phyloP scores from a whole-genome alignment of 495 filamentous ascomycete genomes.

The Lichina pygmaea region DNA sequence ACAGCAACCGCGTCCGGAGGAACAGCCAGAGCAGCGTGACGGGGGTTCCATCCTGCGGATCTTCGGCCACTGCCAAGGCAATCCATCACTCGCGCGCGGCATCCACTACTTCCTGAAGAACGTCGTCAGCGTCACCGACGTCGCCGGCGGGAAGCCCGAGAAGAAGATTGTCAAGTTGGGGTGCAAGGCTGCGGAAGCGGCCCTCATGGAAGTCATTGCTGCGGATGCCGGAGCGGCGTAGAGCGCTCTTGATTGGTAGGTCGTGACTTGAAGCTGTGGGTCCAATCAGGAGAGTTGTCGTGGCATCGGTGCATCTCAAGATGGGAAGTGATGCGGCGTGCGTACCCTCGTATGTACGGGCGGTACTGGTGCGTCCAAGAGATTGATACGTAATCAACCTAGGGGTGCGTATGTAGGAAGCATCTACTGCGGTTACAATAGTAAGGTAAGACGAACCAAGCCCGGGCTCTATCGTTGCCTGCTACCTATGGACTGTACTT shows the following conservation, averaged over 20 bases:
- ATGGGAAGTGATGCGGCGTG: too few species aligned
- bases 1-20: constrained; percentile 13
- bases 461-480: too few species aligned
- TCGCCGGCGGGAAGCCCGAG: constrained; percentile 31
- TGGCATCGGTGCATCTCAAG: too few species aligned
- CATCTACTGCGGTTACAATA: too few species aligned
- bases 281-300: too few species aligned
- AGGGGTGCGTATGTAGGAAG: too few species aligned
- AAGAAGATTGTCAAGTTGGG: constrained; percentile 40
- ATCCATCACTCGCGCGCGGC: constrained; percentile 35
- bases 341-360: too few species aligned
- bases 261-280: not conserved
- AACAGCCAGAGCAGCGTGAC: constrained; percentile 11
- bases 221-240: not conserved
- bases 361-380: too few species aligned
- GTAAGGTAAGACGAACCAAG: too few species aligned
- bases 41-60: constrained; percentile 31
- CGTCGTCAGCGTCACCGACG: constrained; percentile 44
- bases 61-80: constrained; percentile 31
- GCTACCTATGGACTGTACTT: too few species aligned
- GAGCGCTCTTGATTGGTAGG: not conserved
- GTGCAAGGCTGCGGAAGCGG: constrained; percentile 13
- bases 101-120: constrained; percentile 57
- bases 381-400: too few species aligned
- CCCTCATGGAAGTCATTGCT: not conserved